Evolutionary conservation across 768 basidiomycete genomes (phyloP).

Genomic region (Boletus reticulatus): DNA sequence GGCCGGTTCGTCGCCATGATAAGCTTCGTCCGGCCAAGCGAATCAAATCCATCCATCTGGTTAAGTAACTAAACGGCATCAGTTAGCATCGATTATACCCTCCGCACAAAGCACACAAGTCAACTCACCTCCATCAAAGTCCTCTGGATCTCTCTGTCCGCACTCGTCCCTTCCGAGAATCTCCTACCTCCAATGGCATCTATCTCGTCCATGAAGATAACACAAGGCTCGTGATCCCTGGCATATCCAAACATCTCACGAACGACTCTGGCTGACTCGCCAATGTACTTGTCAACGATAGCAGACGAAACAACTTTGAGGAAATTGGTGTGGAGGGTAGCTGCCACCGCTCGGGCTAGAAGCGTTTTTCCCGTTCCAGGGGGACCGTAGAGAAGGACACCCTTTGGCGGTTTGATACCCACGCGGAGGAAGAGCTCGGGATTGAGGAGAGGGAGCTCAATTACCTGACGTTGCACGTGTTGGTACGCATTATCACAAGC

Average conservation of each 20-base stretch:
- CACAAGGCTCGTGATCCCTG: slow-evolving; percentile 95
- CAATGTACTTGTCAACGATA: slow-evolving; percentile 98
- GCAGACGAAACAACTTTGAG: slow-evolving; percentile 98
- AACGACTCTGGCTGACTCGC: slow-evolving; percentile 93
- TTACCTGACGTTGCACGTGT: slow-evolving; percentile 55
- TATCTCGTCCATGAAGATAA: slow-evolving; percentile 98
- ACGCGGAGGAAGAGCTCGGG: slow-evolving; percentile 95
- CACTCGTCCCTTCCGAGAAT: slow-evolving; percentile 94
- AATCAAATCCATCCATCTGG: slow-evolving; percentile 99
- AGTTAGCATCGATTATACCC: background rate
- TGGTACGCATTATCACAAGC: background rate
- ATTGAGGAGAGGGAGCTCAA: slow-evolving; percentile 91
- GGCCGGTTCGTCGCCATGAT: slow-evolving; percentile 99
- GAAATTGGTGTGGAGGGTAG: slow-evolving; percentile 93
- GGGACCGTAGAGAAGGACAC: slow-evolving; percentile 93
- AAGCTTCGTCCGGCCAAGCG: slow-evolving; percentile 90
- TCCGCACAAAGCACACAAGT: background rate
- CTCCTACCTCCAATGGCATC: slow-evolving; percentile 94
- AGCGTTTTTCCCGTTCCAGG: slow-evolving; percentile 97
- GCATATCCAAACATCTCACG: slow-evolving; percentile 99
- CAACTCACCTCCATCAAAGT: slow-evolving; percentile 89
- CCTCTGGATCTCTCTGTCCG: slow-evolving; percentile 97
- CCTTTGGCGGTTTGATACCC: slow-evolving; percentile 95
- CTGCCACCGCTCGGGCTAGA: slow-evolving; percentile 93
- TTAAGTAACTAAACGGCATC: slow-evolving; percentile 72